Conservation (phyloP, 345 rosid genomes). For the Melastoma malabathricum region DNA sequence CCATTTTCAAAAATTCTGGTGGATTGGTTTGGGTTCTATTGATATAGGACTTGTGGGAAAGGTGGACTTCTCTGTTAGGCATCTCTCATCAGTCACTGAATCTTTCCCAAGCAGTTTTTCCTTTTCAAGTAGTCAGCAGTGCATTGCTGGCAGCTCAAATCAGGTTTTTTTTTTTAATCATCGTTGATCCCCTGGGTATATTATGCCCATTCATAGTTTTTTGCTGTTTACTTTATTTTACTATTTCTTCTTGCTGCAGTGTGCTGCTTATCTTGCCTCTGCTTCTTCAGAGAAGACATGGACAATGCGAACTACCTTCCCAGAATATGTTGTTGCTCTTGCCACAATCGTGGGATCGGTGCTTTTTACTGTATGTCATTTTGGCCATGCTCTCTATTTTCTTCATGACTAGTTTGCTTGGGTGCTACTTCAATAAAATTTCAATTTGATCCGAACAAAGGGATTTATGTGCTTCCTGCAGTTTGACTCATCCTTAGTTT, state of each 20-base stretch:
- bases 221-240: not conserved
- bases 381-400: slow-evolving; percentile 3
- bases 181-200: not conserved
- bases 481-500: too few relatives aligned
- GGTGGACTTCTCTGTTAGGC: slow-evolving; percentile 96
- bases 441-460: too few relatives aligned
- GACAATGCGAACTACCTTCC: slow-evolving; percentile 90
- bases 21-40: not conserved
- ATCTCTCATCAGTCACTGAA: slow-evolving; percentile 68
- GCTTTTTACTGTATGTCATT: slow-evolving; percentile 61
- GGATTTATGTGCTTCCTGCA: too few relatives aligned
- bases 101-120: slow-evolving; percentile 62
- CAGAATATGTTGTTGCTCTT: slow-evolving; percentile 97
- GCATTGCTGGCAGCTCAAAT: slow-evolving; percentile 37
- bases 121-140: slow-evolving; percentile 46
- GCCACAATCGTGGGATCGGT: slow-evolving; percentile 95
- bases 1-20: too few relatives aligned
- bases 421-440: not conserved
- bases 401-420: not conserved
- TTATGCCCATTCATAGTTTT: slow-evolving; percentile 5
- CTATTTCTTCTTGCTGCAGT: slow-evolving; percentile 28
- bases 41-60: slow-evolving; percentile 73
- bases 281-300: slow-evolving; percentile 84
- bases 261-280: slow-evolving; percentile 60
- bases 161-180: slow-evolving; percentile 28